Percentiles rank a stretch among this genome's conserved stretches.
These are phyloP conservation scores for Eudorina sp. DNA, from an alignment of 139 green algal genomes.

Conservation along the genomic window DNA sequence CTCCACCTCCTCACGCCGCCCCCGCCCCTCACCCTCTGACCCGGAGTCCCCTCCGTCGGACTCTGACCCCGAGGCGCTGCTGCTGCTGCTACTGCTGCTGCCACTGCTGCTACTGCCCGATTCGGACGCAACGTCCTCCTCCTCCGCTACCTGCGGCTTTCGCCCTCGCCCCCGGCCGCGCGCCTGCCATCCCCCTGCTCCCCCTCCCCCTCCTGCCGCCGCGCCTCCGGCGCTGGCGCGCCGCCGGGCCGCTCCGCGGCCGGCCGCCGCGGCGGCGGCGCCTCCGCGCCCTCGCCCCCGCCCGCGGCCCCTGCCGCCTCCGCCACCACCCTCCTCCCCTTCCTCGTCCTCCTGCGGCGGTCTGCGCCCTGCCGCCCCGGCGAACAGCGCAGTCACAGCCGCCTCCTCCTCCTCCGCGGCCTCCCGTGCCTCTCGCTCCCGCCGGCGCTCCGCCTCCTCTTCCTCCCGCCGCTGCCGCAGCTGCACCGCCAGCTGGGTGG, in stretches of 20 bases:
- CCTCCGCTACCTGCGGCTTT: background rate
- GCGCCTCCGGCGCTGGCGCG: background rate
- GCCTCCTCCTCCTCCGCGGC: constrained; percentile 20
- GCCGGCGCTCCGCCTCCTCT: background rate
- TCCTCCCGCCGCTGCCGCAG: background rate
- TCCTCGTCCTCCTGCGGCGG: background rate
- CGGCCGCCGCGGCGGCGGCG: background rate
- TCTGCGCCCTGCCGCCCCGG: background rate
- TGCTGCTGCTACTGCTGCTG: constrained; percentile 2
- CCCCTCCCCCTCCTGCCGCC: background rate
- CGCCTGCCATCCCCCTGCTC: background rate
- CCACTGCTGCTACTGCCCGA: background rate
- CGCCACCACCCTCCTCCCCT: background rate
- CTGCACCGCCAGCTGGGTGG: background rate
- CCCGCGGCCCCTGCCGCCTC: background rate
- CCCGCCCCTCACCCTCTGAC: background rate
- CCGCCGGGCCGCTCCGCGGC: background rate
- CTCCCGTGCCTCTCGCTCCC: background rate
- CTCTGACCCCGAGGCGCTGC: background rate
- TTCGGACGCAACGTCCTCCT: background rate
- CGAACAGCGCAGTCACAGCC: background rate
- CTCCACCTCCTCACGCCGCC: background rate
- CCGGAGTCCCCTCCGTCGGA: background rate
- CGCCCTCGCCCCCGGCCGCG: background rate
- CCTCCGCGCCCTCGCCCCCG: background rate